Base-by-base conservation (phyloP, 2,329 filamentous ascomycete species). In the Aspergillus sergii region DNA sequence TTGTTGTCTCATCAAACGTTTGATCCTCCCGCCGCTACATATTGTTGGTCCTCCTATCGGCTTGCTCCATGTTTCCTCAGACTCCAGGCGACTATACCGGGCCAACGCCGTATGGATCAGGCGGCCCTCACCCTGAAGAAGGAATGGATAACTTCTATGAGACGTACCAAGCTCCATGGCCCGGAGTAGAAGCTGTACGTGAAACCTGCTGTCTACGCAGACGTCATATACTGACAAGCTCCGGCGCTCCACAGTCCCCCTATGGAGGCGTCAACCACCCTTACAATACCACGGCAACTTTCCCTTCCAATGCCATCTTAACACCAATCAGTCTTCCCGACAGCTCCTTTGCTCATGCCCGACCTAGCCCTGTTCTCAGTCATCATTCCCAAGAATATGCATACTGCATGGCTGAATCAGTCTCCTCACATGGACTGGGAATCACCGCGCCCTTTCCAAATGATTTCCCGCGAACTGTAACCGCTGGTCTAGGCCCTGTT, bases 261-360 rank as follows among this genome's bases (percentile, higher is more conserved):
- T 79, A 71, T 53, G 61, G 73, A 51, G 68, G 68, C 21, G 60
- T 71, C 36, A 66, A 64, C 51, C 68, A 74, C 58, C 70, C 76
- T 4, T 80, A 79, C 65, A 76, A 72, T 59, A 70, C 73, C n/a
- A 68, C 71, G 39, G 59, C 70, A 39, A 56, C 72, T 36, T 75
- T 73, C 51, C 71, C 71, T 62, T 62, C 74, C 45, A 60, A 65
- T 21, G 65, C 69, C 59, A 70, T 78, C 51, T 66, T 79, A 46
- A 80, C 78, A 4, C 78, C 79, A 36, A 74, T 79, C 66, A 79
- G 78, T 60, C 71, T 80, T 16, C 71, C 76, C 3, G 76, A 78
- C 61, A 75, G 61, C 66, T 72, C 74, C 39, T 76, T 76, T 60
- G 61, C 66, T 28, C 69, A 72, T 58, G 58, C 71, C 19, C 68